Evolutionary conservation across 2,329 filamentous ascomycete genomes (phyloP).

Genomic region (Calonectria pseudoreteaudii): DNA sequence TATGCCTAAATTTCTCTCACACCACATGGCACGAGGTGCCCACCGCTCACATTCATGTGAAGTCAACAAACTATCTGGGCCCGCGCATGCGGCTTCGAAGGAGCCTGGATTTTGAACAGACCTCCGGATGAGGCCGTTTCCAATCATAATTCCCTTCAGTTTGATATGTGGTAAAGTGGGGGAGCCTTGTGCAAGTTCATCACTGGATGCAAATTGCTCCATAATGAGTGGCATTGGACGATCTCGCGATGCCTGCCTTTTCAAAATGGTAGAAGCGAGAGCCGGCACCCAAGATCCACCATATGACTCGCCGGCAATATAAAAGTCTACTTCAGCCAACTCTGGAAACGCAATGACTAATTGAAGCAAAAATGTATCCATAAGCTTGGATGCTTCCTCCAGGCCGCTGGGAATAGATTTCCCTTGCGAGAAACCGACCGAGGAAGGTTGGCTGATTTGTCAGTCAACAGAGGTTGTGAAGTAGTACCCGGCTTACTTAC

Average conservation of each 20-base stretch:
- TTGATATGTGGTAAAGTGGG: background rate
- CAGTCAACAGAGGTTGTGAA: background rate
- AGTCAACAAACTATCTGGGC: background rate
- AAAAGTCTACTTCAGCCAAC: background rate
- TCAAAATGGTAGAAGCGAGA: background rate
- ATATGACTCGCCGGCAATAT: slow-evolving; percentile 6
- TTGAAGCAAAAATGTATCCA: slow-evolving; percentile 16
- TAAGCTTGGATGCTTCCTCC: slow-evolving; percentile 1
- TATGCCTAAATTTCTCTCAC: background rate
- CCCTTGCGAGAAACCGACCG: background rate
- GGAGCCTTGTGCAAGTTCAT: background rate
- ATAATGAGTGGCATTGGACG: background rate
- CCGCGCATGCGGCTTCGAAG: background rate
- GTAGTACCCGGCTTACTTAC: background rate
- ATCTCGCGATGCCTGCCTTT: background rate
- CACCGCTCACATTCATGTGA: background rate
- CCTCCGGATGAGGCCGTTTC: background rate
- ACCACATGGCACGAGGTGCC: background rate
- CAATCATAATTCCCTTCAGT: slow-evolving; percentile 8
- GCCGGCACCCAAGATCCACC: background rate
- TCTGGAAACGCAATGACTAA: slow-evolving; percentile 6
- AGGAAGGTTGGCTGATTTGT: background rate
- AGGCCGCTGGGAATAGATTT: background rate
- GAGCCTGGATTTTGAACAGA: background rate
- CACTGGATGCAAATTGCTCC: background rate